Evolutionary conservation across 2,329 filamentous ascomycete genomes (phyloP).

Genomic region (Neofusicoccum sp.): DNA sequence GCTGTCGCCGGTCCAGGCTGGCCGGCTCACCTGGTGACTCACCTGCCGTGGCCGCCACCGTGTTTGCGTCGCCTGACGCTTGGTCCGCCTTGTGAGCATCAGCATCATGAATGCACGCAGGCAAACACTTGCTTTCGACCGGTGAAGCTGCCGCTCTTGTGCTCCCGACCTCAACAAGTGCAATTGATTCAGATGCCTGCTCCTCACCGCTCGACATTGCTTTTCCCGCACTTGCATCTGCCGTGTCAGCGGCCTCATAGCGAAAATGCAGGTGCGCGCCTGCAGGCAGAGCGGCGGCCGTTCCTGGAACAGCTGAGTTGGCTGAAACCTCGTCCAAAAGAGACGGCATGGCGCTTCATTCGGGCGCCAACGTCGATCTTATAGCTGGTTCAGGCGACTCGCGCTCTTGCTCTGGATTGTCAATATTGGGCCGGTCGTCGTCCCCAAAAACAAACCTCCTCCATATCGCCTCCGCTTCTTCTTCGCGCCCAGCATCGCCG

Average conservation of each 20-base stretch:
- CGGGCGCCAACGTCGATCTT: neutral
- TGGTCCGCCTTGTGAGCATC: slow-evolving; percentile 7
- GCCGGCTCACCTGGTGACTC: slow-evolving; percentile 12
- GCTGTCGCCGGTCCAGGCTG: slow-evolving; percentile 3
- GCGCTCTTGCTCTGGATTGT: neutral
- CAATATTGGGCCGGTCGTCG: slow-evolving; percentile 15
- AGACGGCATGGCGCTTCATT: neutral
- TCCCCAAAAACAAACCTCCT: slow-evolving; percentile 32
- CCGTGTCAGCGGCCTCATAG: neutral
- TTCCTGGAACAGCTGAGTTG: slow-evolving; percentile 6
- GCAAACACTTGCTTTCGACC: neutral
- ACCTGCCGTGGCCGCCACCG: slow-evolving; percentile 15
- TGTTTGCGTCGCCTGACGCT: slow-evolving; percentile 7
- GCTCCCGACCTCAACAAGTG: slow-evolving; percentile 5
- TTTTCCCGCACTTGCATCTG: slow-evolving; percentile 8
- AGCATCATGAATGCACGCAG: slow-evolving; percentile 6
- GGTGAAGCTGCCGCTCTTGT: neutral
- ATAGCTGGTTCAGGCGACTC: slow-evolving; percentile 8
- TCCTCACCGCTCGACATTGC: slow-evolving; percentile 1
- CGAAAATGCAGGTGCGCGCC: slow-evolving; percentile 10
- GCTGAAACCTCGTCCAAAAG: slow-evolving; percentile 5
- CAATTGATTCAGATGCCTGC: slow-evolving; percentile 6
- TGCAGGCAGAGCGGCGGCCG: neutral
- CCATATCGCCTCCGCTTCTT: slow-evolving; percentile 31
- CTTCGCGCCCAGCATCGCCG: slow-evolving; percentile 10